Conservation (phyloP, 805 yeast genomes). For the Zygosaccharomyces siamensis region DNA sequence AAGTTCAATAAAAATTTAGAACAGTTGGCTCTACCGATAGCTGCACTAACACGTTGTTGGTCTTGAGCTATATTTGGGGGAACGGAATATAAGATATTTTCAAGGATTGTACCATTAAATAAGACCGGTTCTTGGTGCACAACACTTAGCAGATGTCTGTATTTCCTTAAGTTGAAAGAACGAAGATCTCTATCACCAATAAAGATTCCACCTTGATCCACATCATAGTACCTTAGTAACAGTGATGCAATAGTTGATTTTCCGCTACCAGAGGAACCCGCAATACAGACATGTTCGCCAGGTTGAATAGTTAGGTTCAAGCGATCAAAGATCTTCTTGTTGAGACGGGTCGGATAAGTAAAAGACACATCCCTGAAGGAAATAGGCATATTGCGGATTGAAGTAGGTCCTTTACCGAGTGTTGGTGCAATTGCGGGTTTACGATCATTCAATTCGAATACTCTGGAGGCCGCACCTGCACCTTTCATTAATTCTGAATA, state of each 20-base stretch:
- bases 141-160: constrained; percentile 73
- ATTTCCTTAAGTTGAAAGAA: constrained; percentile 63
- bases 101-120: constrained; percentile 79
- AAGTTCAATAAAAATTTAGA: constrained; percentile 60
- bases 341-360: constrained; percentile 79
- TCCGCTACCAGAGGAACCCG: constrained; percentile 97
- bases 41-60: constrained; percentile 54
- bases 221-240: constrained; percentile 79
- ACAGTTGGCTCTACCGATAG: constrained; percentile 70
- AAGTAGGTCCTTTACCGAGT: constrained; percentile 45
- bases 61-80: constrained; percentile 47
- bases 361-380: constrained; percentile 61
- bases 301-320: constrained; percentile 58
- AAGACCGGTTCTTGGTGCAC: constrained; percentile 91
- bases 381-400: constrained; percentile 38
- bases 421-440: constrained; percentile 67
- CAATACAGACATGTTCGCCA: constrained; percentile 89
- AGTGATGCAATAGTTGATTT: constrained; percentile 84
- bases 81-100: constrained; percentile 75
- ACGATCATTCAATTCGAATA: constrained; percentile 80
- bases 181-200: constrained; percentile 62
- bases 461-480: constrained; percentile 88
- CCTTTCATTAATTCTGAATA: constrained; percentile 96
- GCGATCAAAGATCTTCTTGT: constrained; percentile 57
- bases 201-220: constrained; percentile 54